Percentiles rank a stretch among this genome's conserved stretches.
Conservation (phyloP, 78 protist species). For the Guillardia theta region DNA sequence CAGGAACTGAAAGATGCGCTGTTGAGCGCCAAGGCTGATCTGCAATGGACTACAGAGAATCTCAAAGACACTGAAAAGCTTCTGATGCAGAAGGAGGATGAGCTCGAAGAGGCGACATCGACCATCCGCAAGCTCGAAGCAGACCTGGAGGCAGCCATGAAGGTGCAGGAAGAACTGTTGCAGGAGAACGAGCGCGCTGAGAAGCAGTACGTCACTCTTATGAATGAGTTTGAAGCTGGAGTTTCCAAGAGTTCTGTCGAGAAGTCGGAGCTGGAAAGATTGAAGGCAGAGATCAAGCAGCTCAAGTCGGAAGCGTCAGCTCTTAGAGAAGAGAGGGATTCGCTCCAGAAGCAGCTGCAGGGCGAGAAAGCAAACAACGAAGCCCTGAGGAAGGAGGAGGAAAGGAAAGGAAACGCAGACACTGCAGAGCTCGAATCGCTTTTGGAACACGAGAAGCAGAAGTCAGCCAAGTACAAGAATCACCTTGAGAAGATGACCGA, state of each 20-base stretch:
- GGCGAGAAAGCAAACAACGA: neutral
- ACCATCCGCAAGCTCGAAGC: neutral
- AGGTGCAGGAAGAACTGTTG: slow-evolving; percentile 16
- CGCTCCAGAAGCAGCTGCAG: neutral
- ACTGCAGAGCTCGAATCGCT: neutral
- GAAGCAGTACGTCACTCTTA: neutral
- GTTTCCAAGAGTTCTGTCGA: neutral
- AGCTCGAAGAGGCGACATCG: neutral
- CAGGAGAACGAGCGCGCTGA: slow-evolving; percentile 16
- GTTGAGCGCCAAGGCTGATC: neutral
- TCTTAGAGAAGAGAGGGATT: neutral
- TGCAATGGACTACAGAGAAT: neutral
- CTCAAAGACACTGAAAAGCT: neutral
- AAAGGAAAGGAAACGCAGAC: neutral
- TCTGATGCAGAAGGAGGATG: neutral
- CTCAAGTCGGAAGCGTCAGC: neutral
- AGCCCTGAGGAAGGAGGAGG: neutral
- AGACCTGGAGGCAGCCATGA: neutral
- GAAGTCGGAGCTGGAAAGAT: neutral
- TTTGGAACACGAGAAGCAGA: neutral
- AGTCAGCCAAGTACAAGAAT: neutral
- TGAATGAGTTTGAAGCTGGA: neutral
- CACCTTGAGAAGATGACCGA: neutral
- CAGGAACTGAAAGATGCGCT: too few species aligned
- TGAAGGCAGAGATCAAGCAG: neutral